Percentiles rank a stretch among this genome's conserved stretches.
Conservation (phyloP, 352 stramenopile species). For the Phytophthora capsici region DNA sequence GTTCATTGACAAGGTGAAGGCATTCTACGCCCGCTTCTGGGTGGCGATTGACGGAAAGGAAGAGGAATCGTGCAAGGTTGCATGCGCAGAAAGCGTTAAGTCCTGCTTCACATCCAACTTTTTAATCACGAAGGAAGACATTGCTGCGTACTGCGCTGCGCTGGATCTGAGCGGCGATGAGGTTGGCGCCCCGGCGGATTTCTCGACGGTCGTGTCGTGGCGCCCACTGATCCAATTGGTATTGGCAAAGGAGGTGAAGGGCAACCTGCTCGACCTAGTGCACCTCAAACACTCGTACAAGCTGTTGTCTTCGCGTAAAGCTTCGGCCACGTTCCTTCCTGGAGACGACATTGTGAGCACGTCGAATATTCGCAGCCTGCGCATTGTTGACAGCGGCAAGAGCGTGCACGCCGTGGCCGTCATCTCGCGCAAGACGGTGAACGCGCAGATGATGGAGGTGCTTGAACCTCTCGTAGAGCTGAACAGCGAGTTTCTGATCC, state of each 20-base stretch:
- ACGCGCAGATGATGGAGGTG: slow-evolving; percentile 54
- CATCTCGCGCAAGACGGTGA: slow-evolving; percentile 69
- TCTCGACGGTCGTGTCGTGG: slow-evolving; percentile 83
- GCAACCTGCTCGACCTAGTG: slow-evolving; percentile 83
- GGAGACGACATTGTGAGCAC: slow-evolving; percentile 77
- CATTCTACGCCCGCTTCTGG: slow-evolving; percentile 83
- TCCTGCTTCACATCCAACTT: slow-evolving; percentile 72
- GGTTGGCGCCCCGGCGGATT: slow-evolving; percentile 64
- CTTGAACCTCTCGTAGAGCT: slow-evolving; percentile 77
- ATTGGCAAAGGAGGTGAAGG: slow-evolving; percentile 82
- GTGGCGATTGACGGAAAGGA: slow-evolving; percentile 67
- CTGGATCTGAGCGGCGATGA: slow-evolving; percentile 47
- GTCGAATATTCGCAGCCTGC: slow-evolving; percentile 68
- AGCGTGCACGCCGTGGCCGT: slow-evolving; percentile 74
- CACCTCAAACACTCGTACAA: slow-evolving; percentile 88
- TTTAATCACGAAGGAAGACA: slow-evolving; percentile 59
- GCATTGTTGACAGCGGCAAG: slow-evolving; percentile 81
- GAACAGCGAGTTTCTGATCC: slow-evolving; percentile 86
- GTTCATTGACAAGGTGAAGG: slow-evolving; percentile 69
- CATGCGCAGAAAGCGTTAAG: slow-evolving; percentile 63
- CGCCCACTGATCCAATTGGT: slow-evolving; percentile 84
- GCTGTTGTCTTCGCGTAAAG: slow-evolving; percentile 46
- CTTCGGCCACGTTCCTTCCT: slow-evolving; percentile 47
- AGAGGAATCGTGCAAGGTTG: slow-evolving; percentile 57
- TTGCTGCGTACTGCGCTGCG: slow-evolving; percentile 63